Evolutionary conservation across 2,329 filamentous ascomycete species (phyloP), one percentile per base, ranked within the genome.

Genomic region (Pestalotiopsis sp.): DNA sequence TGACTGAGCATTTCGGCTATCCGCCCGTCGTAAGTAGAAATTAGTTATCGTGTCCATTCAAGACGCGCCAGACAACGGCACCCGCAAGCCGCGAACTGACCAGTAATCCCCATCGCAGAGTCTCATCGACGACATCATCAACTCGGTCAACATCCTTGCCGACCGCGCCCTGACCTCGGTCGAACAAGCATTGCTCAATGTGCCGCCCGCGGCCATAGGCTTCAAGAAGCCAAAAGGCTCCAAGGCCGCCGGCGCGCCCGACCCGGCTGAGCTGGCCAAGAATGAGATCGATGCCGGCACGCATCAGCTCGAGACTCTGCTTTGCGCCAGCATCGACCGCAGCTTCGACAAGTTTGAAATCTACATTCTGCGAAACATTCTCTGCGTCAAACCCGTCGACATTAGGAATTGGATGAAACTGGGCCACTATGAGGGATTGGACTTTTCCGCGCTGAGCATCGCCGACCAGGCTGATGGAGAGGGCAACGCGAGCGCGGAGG

Each of bases 111-210:
- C 39, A 22, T 57, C 58, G 30, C 75, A 97, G 94, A 92, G 92
- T 69, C 89, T 99, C 56, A 92, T 99, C 76, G 96, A 99, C 88
- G 95, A 98, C 81, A 94, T 98, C 74, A 97, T 98, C 83, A 98
- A 98, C 84, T 92, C 92, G 66, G 90, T 98, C 79, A 99, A 98
- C 83, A 93, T 95, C 75, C 88, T 98, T 75, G 92, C 96, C 75
- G 96, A 97, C 81, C 92, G 92, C 78, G 94, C 94, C 66, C 90
- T 97, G 75, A 93, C 93, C 75, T 93, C 92, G 69, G 90, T 98
- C 71, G 96, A 98, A 80, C 88, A 89, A 66, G 93, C 93, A 1
- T 89, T 99, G 22, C 84, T 93, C 62, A 86, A 87, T 64, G 91
- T 92, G 2, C 88, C 92, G 1, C 92, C 94, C 0, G 85, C 90